Evolutionary conservation across 2,329 filamentous ascomycete species (phyloP), one percentile per base, ranked within the genome.

Genomic region (Stenocarpella maydis): DNA sequence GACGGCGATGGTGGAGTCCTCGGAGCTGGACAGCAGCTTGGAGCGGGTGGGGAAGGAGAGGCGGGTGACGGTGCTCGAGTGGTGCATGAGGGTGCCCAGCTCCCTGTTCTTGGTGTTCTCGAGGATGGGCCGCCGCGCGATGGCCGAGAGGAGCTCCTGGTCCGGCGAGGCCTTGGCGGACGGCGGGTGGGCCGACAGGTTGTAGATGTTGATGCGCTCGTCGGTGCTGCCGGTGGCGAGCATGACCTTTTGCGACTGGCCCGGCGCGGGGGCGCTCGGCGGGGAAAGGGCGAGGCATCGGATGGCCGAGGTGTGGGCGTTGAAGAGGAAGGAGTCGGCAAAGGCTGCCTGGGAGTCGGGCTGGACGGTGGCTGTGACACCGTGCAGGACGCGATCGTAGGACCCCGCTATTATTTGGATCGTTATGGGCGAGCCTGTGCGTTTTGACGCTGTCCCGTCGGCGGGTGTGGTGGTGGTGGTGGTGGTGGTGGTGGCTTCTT

Each of bases 151-250:
- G 2, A 87, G 81, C 61, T 88, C 87, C 72, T 85, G 84, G 72
- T 85, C 77, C n/a, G 61, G 31, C 41, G 55, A 72, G 58, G 63
- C 83, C 77, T 83, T 89, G 73, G 81, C 82, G 74, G 79, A 86
- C 69, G 87, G 89, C 66, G 88, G 88, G 74, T 90, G 88, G 31
- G 86, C 90, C 15, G 95, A 97, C 67, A 99, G 84, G 71, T 91
- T 94, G 85, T 97, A 99, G 67, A 99, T 87, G 78, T 99, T 98
- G 82, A 99, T 93, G 72, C 94, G 90, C 82, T 98, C 94, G 80
- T 99, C 96, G 28, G 93, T 97, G 79, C 92, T 92, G 74, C 96
- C 96, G 12, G 92, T 97, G 15, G 96, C 96, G 60, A 99, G 88
- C 74, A 96, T 91, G 61, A 97, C 87, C 78, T 96, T 97, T 77